Conservation (phyloP, 2,329 filamentous ascomycete species). For the Trichoderma citrinoviride region DNA sequence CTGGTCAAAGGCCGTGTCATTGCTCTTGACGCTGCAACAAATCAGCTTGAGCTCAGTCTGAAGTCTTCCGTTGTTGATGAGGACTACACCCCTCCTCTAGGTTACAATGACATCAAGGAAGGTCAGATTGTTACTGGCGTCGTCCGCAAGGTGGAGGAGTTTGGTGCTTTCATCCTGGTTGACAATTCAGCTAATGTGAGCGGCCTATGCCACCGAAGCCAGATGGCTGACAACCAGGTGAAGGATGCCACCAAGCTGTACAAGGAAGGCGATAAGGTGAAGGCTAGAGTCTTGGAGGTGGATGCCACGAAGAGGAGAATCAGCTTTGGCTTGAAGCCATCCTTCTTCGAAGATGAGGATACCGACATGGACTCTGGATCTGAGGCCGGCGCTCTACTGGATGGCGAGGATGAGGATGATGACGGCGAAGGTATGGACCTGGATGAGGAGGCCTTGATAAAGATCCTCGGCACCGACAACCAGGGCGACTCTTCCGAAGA, state of each 20-base stretch:
- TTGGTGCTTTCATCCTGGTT: slow-evolving; percentile 89
- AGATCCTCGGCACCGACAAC: slow-evolving; percentile 48
- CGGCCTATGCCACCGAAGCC: slow-evolving; percentile 85
- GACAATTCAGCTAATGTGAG: slow-evolving; percentile 86
- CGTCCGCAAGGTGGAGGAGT: slow-evolving; percentile 90
- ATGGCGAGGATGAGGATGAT: slow-evolving; percentile 46
- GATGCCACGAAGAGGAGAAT: slow-evolving; percentile 73
- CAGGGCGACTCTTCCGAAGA: slow-evolving; percentile 40
- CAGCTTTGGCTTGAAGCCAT: slow-evolving; percentile 89
- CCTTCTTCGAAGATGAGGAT: slow-evolving; percentile 69
- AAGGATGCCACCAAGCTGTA: slow-evolving; percentile 87
- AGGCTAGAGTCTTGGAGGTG: slow-evolving; percentile 81
- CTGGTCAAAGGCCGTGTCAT: slow-evolving; percentile 85
- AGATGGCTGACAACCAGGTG: slow-evolving; percentile 83
- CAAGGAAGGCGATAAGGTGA: slow-evolving; percentile 86
- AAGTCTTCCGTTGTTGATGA: slow-evolving; percentile 82
- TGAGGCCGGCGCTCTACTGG: slow-evolving; percentile 46
- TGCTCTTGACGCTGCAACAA: slow-evolving; percentile 63
- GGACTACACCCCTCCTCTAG: slow-evolving; percentile 70
- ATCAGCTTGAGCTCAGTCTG: slow-evolving; percentile 79
- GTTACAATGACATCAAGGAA: slow-evolving; percentile 70
- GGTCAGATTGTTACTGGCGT: slow-evolving; percentile 86
- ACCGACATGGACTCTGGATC: slow-evolving; percentile 50
- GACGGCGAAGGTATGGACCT: slow-evolving; percentile 51
- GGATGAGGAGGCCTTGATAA: slow-evolving; percentile 43